Evolutionary conservation across 2,329 filamentous ascomycete species (phyloP), one percentile per base, ranked within the genome.

Genomic region (Fusarium sp.): DNA sequence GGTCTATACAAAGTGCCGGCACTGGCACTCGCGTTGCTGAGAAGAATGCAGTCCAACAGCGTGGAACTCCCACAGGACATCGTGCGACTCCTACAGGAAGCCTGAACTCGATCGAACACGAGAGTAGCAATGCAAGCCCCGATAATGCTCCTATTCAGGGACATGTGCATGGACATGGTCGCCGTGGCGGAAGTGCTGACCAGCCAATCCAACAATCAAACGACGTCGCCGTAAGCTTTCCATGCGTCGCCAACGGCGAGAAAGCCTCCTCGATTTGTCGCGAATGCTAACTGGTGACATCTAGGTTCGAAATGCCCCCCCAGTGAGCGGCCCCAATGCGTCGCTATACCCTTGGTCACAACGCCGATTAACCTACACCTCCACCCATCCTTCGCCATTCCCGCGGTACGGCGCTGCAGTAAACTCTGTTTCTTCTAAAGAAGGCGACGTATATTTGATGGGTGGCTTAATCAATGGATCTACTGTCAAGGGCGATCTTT

Each of bases 381-480:
- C 93, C 7, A 87, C 90, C 4, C 90, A 94, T 74, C 87, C 90
- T 12, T 94, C 93, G 70, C 96, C 96, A 0, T 99, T 99, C 73
- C 96, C 96, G 15, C 89, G 96, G 77, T 99, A 99, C 85, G 96
- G 96, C 76, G 94, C 96, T 50, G 96, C 96, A 8, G 95, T 97
- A 77, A 99, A 99, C 78, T 88, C 94, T 1, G 86, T 91, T 17
- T 92, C 94, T 23, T 97, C 94, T 38, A 98, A 98, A 80, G 96
- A 99, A 79, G 96, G 96, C 61, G 93, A 97, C 73, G 92, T 99
- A 57, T 99, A 98, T 75, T 86, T 99, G 75, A 98, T 99, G 94
- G 96, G 96, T 66, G 96, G 96, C 49, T 81, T 99, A 63, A 95
- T 99, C 73, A 95, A 97, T 75, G 95, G 95, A 70, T 92, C 94